phyloP scores from a whole-genome alignment of 148 eudicot genomes.

The Beta vulgaris region DNA sequence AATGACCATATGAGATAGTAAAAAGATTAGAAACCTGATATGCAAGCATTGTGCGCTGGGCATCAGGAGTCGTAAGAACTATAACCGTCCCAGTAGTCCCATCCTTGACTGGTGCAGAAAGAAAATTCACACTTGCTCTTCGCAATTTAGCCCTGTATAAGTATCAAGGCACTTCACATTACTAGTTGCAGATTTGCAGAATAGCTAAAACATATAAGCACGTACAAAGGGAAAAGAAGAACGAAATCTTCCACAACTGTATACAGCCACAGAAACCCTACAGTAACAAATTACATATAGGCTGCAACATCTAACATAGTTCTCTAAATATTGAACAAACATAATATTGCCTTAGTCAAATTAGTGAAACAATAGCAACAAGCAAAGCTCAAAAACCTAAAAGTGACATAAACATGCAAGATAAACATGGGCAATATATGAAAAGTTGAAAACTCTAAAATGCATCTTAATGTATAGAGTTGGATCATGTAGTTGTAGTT shows the following conservation, averaged over 20 bases:
- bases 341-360: too few species aligned
- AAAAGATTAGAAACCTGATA: constrained; percentile 57
- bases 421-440: too few species aligned
- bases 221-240: too few species aligned
- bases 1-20: not conserved
- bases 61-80: constrained; percentile 96
- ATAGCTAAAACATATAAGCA: not conserved
- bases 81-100: constrained; percentile 98
- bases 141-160: constrained; percentile 63
- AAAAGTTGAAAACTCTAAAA: too few species aligned
- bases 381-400: not conserved
- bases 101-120: constrained; percentile 85
- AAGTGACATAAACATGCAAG: not conserved
- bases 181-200: not conserved
- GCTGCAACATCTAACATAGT: not conserved
- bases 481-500: not conserved
- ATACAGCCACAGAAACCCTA: not conserved
- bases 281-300: not conserved
- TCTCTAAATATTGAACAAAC: too few species aligned
- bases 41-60: constrained; percentile 99
- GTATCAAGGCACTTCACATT: not conserved
- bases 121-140: constrained; percentile 88
- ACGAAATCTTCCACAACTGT: not conserved
- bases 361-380: not conserved
- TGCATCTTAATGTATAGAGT: not conserved